phyloP scores from a whole-genome alignment of 257 asterid species.

The Osmanthus fragrans region DNA sequence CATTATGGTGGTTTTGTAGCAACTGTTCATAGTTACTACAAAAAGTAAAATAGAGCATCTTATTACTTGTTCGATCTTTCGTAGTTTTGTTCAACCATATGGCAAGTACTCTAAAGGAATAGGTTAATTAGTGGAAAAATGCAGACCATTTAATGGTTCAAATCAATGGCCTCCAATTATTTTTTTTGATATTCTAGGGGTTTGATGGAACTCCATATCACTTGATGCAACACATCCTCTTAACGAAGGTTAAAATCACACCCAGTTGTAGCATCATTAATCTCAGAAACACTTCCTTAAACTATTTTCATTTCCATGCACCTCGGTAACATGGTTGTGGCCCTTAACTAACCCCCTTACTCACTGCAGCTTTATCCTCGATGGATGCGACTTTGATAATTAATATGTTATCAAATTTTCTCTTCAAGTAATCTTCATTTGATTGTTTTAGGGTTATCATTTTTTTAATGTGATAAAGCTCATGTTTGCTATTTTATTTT shows the following conservation, averaged over 20 bases:
- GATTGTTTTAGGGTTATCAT: too few relatives aligned
- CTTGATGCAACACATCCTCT: not conserved
- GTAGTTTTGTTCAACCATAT: too few relatives aligned
- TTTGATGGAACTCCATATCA: not conserved
- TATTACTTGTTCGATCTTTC: conserved; percentile 12
- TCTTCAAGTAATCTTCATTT: not conserved
- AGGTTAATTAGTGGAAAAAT: not conserved
- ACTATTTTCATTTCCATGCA: not conserved
- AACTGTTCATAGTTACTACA: not conserved
- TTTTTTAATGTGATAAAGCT: not conserved
- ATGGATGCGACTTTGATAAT: not conserved
- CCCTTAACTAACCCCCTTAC: not conserved
- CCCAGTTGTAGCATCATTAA: not conserved
- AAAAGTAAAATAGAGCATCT: not conserved
- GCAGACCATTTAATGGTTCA: not conserved
- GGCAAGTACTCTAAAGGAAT: not conserved
- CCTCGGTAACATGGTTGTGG: not conserved
- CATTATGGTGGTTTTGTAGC: not conserved
- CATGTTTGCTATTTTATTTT: too few relatives aligned
- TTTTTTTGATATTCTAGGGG: not conserved
- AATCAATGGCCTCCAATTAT: not conserved
- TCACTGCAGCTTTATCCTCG: not conserved
- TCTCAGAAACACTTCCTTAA: too few relatives aligned
- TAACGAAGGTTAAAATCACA: not conserved
- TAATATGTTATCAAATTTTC: not conserved